Conservation (phyloP, 306 rosid species). For the Prunus salicina region DNA sequence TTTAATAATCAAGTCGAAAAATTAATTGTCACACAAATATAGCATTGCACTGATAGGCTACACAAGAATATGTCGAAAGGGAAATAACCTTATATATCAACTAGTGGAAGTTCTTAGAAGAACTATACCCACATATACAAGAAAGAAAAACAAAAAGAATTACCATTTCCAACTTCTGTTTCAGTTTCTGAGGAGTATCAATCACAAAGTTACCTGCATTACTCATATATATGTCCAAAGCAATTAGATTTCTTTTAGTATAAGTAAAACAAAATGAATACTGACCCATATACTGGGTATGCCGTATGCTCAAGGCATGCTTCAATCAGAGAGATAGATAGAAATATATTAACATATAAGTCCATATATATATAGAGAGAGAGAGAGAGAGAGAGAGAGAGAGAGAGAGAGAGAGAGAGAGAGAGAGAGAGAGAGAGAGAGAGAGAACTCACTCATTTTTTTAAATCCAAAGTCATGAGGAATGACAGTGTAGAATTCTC, state of each 20-base stretch:
- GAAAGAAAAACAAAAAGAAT: slow-evolving; percentile 14
- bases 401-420: too few relatives aligned
- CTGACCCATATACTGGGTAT: background rate
- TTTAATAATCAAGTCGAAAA: background rate
- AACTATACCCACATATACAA: background rate
- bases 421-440: slow-evolving; percentile 14
- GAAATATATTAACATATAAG: too few relatives aligned
- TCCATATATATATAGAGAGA: too few relatives aligned
- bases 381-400: too few relatives aligned
- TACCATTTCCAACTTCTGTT: slow-evolving; percentile 91
- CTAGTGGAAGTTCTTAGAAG: background rate
- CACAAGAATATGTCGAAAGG: background rate
- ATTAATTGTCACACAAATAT: slow-evolving; percentile 1
- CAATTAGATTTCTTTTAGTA: slow-evolving; percentile 15
- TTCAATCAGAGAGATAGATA: background rate
- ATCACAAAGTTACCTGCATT: slow-evolving; percentile 80
- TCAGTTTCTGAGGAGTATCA: slow-evolving; percentile 90
- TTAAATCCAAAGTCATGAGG: slow-evolving; percentile 96
- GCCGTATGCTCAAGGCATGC: background rate
- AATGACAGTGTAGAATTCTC: slow-evolving; percentile 94
- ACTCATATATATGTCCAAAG: slow-evolving; percentile 20
- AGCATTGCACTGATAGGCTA: background rate
- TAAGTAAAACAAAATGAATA: slow-evolving; percentile 15
- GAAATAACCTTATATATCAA: background rate
- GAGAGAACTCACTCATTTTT: slow-evolving; percentile 74